Base-by-base conservation (phyloP, 192 early-diverging fungal species). In the Spinellus fusiger region DNA sequence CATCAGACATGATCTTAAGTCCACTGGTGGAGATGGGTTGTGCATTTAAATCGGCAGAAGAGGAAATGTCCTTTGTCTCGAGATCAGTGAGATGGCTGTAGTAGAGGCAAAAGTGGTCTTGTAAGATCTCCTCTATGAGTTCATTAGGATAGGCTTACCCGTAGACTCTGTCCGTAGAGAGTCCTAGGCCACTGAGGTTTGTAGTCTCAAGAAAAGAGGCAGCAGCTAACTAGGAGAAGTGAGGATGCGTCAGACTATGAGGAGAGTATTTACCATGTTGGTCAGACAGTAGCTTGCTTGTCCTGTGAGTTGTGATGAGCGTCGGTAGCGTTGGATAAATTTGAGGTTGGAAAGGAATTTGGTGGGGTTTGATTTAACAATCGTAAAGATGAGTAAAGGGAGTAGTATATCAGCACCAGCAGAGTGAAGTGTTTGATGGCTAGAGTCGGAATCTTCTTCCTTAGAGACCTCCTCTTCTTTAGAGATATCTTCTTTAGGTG, bases 311-410 rank as follows among this genome's bases (percentile, higher is more conserved):
- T 62, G 52, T 22, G 66, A 58, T 50, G 67, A 64, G 8, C 63
- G 68, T 29, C 76, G 62, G 53, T 74, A 80, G n/a, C 78, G 58
- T 38, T 80, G 78, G 26, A 77, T 80, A 49, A 68, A 89, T 61
- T 77, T 78, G 26, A 89, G 60, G 37, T 86, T 89, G n/a, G 84
- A 86, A 1, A 87, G 71, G 7, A 89, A 79, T 28, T 82, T 79
- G 12, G 80, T 77, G 6, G 88, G 88, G 33, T 86, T 89, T 54
- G 77, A 77, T 48, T 79, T 80, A 3, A 86, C 82, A 18, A 89
- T 77, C 1, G 84, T 79, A 32, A 80, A 86, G 31, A 89, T 89
- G 12, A 89, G 59, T 26, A 89, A 50, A 4, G 88, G 88, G 48
- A 89, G 54, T 25, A 89, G 71, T 40, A 82, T 76, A 53, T 89